Conservation (phyloP, 495 filamentous ascomycete species). For the Penicillium diatomitis region DNA sequence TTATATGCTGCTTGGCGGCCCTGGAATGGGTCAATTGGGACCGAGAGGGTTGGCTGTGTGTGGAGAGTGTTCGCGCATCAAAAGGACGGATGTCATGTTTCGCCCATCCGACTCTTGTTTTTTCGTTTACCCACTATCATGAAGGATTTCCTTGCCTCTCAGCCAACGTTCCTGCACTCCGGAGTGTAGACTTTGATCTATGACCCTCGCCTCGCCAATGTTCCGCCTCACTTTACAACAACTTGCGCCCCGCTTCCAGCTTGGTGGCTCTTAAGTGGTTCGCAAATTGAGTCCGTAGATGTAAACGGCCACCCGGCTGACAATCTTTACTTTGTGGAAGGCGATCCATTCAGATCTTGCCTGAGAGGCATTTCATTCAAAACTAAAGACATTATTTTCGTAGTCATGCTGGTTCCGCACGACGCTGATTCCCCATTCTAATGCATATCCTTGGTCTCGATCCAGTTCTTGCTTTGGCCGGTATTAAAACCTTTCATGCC, state of each 20-base stretch:
- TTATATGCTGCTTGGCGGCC: not conserved
- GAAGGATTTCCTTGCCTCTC: slow-evolving; percentile 24
- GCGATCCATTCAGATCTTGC: no score
- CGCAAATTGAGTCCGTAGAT: no score
- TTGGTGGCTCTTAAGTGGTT: no score
- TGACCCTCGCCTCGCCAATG: not conserved
- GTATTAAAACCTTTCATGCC: not conserved
- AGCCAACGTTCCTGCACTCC: no score
- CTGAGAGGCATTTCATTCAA: no score
- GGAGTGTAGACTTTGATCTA: not conserved
- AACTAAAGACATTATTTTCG: no score
- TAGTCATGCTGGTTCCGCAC: no score
- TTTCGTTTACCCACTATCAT: slow-evolving; percentile 28
- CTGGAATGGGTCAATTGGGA: slow-evolving; percentile 14
- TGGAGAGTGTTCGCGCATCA: slow-evolving; percentile 11
- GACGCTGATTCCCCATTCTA: no score
- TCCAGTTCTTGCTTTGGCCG: not conserved
- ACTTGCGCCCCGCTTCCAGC: no score
- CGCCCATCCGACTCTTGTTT: slow-evolving; percentile 14
- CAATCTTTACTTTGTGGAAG: no score
- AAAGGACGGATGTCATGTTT: slow-evolving; percentile 23
- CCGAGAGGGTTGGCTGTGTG: slow-evolving; percentile 14
- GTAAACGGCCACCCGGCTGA: no score
- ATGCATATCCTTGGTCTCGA: not conserved
- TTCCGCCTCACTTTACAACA: no score